Evolutionary conservation across 1,284 basidiomycete species (phyloP).

Genomic region (Naganishia sp.): DNA sequence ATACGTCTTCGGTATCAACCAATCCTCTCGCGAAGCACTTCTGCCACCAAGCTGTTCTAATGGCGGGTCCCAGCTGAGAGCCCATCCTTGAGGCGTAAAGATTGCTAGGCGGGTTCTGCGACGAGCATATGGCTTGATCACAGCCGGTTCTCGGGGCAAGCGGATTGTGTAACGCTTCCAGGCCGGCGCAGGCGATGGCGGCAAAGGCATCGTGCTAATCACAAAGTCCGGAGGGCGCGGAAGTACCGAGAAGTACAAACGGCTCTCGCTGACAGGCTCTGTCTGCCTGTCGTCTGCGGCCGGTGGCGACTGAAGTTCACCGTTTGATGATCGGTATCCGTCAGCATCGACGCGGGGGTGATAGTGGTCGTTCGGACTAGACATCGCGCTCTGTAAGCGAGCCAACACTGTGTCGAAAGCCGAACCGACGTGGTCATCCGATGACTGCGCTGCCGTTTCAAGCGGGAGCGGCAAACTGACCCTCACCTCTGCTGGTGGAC

Average conservation of each 20-base stretch:
- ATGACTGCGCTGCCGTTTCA: background rate
- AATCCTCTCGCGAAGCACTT: conserved; percentile 68
- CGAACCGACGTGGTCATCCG: conserved; percentile 11
- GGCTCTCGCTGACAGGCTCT: background rate
- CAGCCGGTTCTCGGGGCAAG: conserved; percentile 56
- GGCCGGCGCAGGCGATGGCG: conserved; percentile 54
- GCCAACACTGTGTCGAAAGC: conserved; percentile 9
- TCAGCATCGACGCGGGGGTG: background rate
- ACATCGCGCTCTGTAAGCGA: conserved; percentile 19
- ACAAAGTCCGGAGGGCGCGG: conserved; percentile 42
- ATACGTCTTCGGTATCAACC: conserved; percentile 61
- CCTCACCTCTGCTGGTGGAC: conserved; percentile 3
- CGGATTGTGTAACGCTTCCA: conserved; percentile 63
- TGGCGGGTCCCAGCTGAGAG: conserved; percentile 73
- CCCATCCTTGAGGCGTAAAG: conserved; percentile 61
- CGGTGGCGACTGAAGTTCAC: background rate
- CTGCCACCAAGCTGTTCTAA: conserved; percentile 65
- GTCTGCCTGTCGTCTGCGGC: background rate
- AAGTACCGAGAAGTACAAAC: conserved; percentile 9
- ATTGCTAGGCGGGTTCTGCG: background rate
- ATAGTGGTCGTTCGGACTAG: conserved; percentile 12
- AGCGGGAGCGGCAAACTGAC: background rate
- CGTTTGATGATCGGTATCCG: background rate
- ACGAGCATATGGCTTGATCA: background rate
- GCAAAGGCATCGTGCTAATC: conserved; percentile 44